Percentiles rank a stretch among this genome's conserved stretches.
Conservation (phyloP, 176 grass and related monocot species). For the Oryza meyeriana region DNA sequence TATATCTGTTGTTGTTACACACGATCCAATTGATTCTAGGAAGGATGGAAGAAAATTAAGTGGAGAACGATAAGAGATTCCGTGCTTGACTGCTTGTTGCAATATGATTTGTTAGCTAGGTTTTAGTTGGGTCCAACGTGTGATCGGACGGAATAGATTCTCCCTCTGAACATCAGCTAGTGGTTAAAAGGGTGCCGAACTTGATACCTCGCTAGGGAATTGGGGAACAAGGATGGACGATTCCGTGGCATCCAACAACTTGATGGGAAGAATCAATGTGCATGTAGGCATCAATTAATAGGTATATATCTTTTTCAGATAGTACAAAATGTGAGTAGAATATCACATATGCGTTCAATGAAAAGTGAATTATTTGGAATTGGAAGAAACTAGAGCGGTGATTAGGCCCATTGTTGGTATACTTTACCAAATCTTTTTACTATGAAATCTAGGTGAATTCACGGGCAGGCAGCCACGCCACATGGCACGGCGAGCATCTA, state of each 20-base stretch:
- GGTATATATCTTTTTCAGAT: neutral
- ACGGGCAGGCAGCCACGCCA: no score
- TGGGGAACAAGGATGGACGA: neutral
- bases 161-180: neutral
- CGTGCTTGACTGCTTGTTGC: neutral
- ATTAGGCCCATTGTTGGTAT: neutral
- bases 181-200: neutral
- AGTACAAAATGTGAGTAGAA: neutral
- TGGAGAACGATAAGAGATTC: neutral
- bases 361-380: neutral
- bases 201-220: slow-evolving; percentile 19
- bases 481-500: no score
- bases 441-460: no score
- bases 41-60: neutral
- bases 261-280: neutral
- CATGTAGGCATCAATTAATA: neutral
- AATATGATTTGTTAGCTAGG: slow-evolving; percentile 21
- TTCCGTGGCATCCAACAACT: neutral
- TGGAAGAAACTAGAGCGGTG: neutral
- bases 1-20: neutral
- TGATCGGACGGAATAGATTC: neutral
- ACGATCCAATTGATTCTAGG: neutral
- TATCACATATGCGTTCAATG: neutral
- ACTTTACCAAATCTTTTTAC: neutral
- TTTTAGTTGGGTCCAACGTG: slow-evolving; percentile 23